These are phyloP conservation scores for Austroboletus olivaceoglutinosus DNA, from an alignment of 1,284 basidiomycete species.

Conservation along the genomic window DNA sequence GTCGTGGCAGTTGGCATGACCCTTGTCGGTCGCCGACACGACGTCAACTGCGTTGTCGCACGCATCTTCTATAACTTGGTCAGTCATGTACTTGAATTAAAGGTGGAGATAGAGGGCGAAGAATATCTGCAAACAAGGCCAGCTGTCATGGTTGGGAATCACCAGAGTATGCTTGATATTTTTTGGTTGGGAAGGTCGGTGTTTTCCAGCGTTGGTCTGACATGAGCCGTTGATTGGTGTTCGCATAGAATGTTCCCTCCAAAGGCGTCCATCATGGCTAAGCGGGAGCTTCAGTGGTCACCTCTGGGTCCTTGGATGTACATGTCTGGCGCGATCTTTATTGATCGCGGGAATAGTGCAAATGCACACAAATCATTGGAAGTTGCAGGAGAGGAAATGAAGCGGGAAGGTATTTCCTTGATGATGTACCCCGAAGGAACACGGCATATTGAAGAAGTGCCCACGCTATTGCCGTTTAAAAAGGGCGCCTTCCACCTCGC, in stretches of 20 bases:
- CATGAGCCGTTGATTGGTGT: constrained; percentile 2
- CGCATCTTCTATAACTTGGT: constrained; percentile 79
- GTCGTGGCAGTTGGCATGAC: constrained; percentile 71
- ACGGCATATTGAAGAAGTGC: constrained; percentile 65
- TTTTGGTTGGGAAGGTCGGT: constrained; percentile 78
- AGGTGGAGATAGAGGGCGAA: constrained; percentile 81
- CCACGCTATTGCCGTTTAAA: constrained; percentile 86
- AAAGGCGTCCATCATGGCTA: constrained; percentile 87
- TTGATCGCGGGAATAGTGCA: constrained; percentile 83
- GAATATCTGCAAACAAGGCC: constrained; percentile 72
- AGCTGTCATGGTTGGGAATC: constrained; percentile 84
- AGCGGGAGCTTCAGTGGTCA: constrained; percentile 84
- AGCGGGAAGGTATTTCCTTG: constrained; percentile 68
- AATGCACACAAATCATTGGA: constrained; percentile 76
- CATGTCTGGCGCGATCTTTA: constrained; percentile 90
- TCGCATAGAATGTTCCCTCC: constrained; percentile 76
- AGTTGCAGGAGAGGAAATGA: constrained; percentile 82
- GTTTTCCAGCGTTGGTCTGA: constrained; percentile 1
- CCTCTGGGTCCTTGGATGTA: constrained; percentile 94
- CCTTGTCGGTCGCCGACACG: constrained; percentile 70
- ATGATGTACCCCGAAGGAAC: constrained; percentile 96
- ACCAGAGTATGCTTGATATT: constrained; percentile 92
- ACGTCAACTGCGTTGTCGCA: constrained; percentile 87
- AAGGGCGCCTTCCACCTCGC: constrained; percentile 99
- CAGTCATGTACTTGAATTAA: constrained; percentile 65